phyloP scores from a whole-genome alignment of 768 basidiomycete genomes.

The Leccinum rimulosum region DNA sequence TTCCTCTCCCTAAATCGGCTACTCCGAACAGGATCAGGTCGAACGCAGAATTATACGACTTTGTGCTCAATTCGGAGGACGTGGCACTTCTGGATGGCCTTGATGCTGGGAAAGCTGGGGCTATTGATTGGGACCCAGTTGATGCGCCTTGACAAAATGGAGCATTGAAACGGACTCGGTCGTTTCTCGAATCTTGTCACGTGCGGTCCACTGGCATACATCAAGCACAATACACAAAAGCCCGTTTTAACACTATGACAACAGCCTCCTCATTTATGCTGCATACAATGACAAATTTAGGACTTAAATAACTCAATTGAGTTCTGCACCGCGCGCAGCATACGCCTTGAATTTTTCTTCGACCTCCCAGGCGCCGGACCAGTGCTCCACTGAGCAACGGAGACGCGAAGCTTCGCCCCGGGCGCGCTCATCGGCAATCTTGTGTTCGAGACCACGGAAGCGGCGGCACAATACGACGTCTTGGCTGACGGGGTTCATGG shows the following conservation, averaged over 20 bases:
- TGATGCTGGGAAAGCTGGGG: constrained; percentile 71
- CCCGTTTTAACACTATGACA: no score
- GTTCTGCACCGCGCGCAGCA: background rate
- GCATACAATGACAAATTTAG: background rate
- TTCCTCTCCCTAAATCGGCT: constrained; percentile 81
- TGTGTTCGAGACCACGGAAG: constrained; percentile 72
- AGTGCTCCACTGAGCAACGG: constrained; percentile 71
- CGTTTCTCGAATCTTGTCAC: no score
- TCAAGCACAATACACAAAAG: no score
- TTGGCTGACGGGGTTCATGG: constrained; percentile 45
- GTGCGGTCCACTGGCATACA: no score
- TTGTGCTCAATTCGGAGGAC: constrained; percentile 64
- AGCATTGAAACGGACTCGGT: constrained; percentile 9
- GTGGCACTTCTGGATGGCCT: constrained; percentile 63
- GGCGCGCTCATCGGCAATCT: constrained; percentile 61
- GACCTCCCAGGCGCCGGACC: constrained; percentile 96
- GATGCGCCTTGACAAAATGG: constrained; percentile 35
- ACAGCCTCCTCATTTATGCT: background rate
- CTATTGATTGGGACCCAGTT: constrained; percentile 84
- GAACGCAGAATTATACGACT: constrained; percentile 75
- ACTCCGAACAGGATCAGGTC: constrained; percentile 67
- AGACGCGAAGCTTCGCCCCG: constrained; percentile 56
- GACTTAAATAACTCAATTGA: background rate
- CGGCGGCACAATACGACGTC: constrained; percentile 82
- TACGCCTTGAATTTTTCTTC: constrained; percentile 68